Conservation (phyloP, 768 basidiomycete species). For the Russula foetens region DNA sequence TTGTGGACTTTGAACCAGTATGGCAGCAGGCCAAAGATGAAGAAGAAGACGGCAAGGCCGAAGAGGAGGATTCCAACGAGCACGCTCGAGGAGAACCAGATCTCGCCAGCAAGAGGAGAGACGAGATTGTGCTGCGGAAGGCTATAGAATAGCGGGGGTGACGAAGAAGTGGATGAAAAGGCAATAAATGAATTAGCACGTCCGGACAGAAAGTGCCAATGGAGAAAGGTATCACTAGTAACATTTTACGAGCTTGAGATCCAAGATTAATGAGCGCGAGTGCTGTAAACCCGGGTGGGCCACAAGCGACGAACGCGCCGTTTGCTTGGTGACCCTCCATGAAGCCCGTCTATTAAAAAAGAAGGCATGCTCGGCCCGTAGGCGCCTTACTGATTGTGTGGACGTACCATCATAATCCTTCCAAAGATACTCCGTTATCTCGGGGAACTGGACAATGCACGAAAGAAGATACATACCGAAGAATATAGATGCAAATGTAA, state of each 20-base stretch:
- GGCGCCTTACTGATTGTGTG: not conserved
- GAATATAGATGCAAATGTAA: constrained; percentile 43
- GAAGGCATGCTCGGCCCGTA: not conserved
- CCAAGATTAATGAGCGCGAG: constrained; percentile 40
- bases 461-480: constrained; percentile 28
- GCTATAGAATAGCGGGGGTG: constrained; percentile 17
- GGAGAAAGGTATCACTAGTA: constrained; percentile 4
- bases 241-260: constrained; percentile 33
- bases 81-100: constrained; percentile 38
- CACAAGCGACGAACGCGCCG: constrained; percentile 40
- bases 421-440: not conserved
- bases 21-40: constrained; percentile 36
- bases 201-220: not conserved
- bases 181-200: not conserved
- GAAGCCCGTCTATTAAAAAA: constrained; percentile 33
- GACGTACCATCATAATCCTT: constrained; percentile 33
- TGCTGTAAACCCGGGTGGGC: constrained; percentile 44
- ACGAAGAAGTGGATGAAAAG: not conserved
- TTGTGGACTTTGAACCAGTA: constrained; percentile 45
- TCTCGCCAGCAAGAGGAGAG: constrained; percentile 33
- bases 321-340: constrained; percentile 41
- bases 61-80: constrained; percentile 34
- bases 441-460: not conserved
- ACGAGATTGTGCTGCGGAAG: constrained; percentile 31
- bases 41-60: constrained; percentile 41